phyloP scores from a whole-genome alignment of 176 grass and related monocot species.

The Ensete glaucum region DNA sequence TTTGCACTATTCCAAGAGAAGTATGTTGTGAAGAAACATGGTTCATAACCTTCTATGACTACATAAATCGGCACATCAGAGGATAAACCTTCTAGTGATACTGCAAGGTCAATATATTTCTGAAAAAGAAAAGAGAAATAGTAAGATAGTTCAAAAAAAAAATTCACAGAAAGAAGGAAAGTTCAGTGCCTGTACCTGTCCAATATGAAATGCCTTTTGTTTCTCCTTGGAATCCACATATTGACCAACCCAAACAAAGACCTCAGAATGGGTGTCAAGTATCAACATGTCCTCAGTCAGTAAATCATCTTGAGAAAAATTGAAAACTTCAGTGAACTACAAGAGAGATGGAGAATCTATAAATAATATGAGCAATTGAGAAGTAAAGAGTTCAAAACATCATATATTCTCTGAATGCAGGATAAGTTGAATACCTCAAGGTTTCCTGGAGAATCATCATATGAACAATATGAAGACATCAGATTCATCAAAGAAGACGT shows the following conservation, averaged over 20 bases:
- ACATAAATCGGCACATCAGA: slow-evolving; percentile 74
- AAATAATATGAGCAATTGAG: slow-evolving; percentile 17
- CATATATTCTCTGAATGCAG: slow-evolving; percentile 14
- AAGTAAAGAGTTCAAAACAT: slow-evolving; percentile 5
- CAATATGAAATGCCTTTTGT: slow-evolving; percentile 15
- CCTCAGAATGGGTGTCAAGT: slow-evolving; percentile 8
- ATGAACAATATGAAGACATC: slow-evolving; percentile 11
- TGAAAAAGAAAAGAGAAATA: slow-evolving; percentile 15
- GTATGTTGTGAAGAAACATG: slow-evolving; percentile 84
- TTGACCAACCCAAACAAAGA: slow-evolving; percentile 21
- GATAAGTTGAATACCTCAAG: slow-evolving; percentile 49
- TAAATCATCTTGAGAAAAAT: slow-evolving; percentile 25
- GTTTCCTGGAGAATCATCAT: slow-evolving; percentile 45
- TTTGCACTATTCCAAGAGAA: slow-evolving; percentile 86
- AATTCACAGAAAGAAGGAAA: slow-evolving; percentile 4
- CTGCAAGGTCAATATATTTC: slow-evolving; percentile 90
- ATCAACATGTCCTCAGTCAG: slow-evolving; percentile 20
- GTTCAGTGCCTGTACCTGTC: slow-evolving; percentile 8
- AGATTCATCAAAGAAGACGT: neutral
- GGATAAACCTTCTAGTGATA: slow-evolving; percentile 69
- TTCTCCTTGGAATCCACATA: slow-evolving; percentile 14
- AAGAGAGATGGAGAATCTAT: neutral
- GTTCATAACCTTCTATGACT: slow-evolving; percentile 80
- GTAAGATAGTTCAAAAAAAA: neutral
- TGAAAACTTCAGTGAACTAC: slow-evolving; percentile 18